These are phyloP conservation scores for Alternaria atra DNA, from an alignment of 2,329 filamentous ascomycete species.

Conservation along the genomic window DNA sequence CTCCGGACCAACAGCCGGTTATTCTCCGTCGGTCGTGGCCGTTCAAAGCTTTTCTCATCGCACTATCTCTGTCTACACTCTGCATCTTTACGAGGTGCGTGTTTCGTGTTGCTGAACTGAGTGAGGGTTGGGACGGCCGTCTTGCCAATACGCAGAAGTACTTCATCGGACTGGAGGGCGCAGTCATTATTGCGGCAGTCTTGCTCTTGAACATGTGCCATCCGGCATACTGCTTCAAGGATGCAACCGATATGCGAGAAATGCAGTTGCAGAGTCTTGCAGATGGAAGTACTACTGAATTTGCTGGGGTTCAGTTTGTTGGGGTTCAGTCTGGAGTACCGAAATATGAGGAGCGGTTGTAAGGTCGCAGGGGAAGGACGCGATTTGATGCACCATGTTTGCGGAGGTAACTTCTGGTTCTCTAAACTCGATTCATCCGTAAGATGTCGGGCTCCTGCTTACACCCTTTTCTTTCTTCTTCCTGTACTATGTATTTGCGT, in stretches of 20 bases:
- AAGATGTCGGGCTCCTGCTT: no score
- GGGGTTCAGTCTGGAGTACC: background rate
- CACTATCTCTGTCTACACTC: constrained; percentile 66
- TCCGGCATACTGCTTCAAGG: constrained; percentile 49
- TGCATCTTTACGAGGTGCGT: constrained; percentile 71
- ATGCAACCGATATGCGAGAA: constrained; percentile 29
- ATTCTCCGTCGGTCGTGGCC: constrained; percentile 44
- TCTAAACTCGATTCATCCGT: background rate
- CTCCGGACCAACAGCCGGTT: constrained; percentile 37
- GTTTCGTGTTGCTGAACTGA: constrained; percentile 73
- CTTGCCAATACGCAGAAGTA: constrained; percentile 60
- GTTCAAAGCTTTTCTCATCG: constrained; percentile 66
- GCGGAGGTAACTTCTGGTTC: background rate
- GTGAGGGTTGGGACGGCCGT: constrained; percentile 68
- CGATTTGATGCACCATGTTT: background rate
- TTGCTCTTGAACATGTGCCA: constrained; percentile 49
- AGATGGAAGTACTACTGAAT: constrained; percentile 19
- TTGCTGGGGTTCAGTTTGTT: background rate
- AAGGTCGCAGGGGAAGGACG: background rate
- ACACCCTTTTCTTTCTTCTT: background rate
- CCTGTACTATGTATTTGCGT: background rate
- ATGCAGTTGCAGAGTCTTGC: background rate
- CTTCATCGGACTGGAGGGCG: constrained; percentile 52
- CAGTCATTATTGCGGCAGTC: constrained; percentile 43
- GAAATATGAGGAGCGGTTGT: background rate